A percentile compares a stretch with the other conserved stretches of the same genome.
These are phyloP conservation scores for Pseudogymnoascus sp. DNA, from an alignment of 2,329 filamentous ascomycete genomes.

Conservation along the genomic window DNA sequence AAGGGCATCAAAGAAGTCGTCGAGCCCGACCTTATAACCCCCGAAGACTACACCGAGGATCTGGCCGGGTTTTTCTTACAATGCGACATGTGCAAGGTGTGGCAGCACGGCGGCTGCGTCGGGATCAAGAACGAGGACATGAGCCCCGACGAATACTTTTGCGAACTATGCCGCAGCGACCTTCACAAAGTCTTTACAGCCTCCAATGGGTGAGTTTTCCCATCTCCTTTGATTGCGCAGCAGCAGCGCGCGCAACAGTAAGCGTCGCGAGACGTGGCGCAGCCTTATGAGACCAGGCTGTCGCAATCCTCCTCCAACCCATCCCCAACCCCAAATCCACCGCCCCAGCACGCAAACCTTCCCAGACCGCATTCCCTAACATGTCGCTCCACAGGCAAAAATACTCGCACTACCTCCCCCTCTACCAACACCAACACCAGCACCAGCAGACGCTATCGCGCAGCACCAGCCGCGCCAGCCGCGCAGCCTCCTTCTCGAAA, in stretches of 20 bases:
- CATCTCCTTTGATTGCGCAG: background rate
- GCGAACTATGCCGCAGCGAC: conserved; percentile 87
- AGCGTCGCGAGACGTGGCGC: background rate
- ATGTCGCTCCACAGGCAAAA: conserved; percentile 44
- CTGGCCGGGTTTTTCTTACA: conserved; percentile 94
- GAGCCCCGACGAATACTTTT: conserved; percentile 96
- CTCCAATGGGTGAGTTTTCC: conserved; percentile 66
- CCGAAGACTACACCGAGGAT: conserved; percentile 57
- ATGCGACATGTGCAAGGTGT: conserved; percentile 95
- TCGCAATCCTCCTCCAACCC: background rate
- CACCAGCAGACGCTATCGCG: conserved; percentile 35
- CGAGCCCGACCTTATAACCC: conserved; percentile 49
- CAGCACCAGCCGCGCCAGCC: conserved; percentile 50
- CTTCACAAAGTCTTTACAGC: conserved; percentile 77
- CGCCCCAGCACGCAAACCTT: conserved; percentile 6
- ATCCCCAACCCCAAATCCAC: background rate
- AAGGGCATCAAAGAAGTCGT: conserved; percentile 47
- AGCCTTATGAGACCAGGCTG: background rate
- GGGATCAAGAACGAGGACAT: conserved; percentile 91
- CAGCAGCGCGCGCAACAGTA: background rate
- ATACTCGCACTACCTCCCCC: conserved; percentile 58
- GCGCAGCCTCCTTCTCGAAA: conserved; percentile 59
- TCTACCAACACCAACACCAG: conserved; percentile 35
- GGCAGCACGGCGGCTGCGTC: conserved; percentile 97
- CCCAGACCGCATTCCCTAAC: background rate